phyloP scores from a whole-genome alignment of 2,329 filamentous ascomycete species.

The Pestalotiopsis sp. region DNA sequence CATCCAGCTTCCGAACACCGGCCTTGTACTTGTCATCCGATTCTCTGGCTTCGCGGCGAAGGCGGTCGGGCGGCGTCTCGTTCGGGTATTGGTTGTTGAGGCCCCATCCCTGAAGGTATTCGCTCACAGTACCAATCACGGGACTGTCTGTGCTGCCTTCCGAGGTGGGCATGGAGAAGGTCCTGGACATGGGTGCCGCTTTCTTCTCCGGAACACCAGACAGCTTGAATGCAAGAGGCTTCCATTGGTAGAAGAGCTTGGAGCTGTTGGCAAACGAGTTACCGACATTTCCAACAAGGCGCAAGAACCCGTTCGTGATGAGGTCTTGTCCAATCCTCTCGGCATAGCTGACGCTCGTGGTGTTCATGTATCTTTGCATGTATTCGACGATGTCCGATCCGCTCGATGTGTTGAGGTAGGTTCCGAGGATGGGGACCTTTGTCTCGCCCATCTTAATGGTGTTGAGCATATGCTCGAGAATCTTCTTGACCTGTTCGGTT shows the following conservation, averaged over 20 bases:
- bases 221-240: slow-evolving; percentile 85
- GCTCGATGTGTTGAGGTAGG: slow-evolving; percentile 88
- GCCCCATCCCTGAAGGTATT: slow-evolving; percentile 92
- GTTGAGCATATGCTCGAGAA: slow-evolving; percentile 82
- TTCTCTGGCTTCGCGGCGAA: slow-evolving; percentile 87
- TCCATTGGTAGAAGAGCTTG: slow-evolving; percentile 97
- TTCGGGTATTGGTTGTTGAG: slow-evolving; percentile 90
- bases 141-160: slow-evolving; percentile 73
- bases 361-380: slow-evolving; percentile 84
- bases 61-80: slow-evolving; percentile 83
- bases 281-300: slow-evolving; percentile 91
- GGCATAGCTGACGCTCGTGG: slow-evolving; percentile 83
- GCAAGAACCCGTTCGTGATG: slow-evolving; percentile 81
- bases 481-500: slow-evolving; percentile 87
- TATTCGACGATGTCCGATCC: slow-evolving; percentile 96
- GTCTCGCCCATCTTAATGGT: slow-evolving; percentile 86
- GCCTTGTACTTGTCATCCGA: slow-evolving; percentile 93
- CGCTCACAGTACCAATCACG: slow-evolving; percentile 78
- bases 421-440: slow-evolving; percentile 94
- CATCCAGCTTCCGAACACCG: slow-evolving; percentile 82
- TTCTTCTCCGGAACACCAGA: slow-evolving; percentile 91
- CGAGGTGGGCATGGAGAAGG: slow-evolving; percentile 71
- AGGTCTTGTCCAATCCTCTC: slow-evolving; percentile 96
- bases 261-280: slow-evolving; percentile 97
- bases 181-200: slow-evolving; percentile 64